Conservation (phyloP, 2,329 filamentous ascomycete species). For the Penicillium psychrosexuale region DNA sequence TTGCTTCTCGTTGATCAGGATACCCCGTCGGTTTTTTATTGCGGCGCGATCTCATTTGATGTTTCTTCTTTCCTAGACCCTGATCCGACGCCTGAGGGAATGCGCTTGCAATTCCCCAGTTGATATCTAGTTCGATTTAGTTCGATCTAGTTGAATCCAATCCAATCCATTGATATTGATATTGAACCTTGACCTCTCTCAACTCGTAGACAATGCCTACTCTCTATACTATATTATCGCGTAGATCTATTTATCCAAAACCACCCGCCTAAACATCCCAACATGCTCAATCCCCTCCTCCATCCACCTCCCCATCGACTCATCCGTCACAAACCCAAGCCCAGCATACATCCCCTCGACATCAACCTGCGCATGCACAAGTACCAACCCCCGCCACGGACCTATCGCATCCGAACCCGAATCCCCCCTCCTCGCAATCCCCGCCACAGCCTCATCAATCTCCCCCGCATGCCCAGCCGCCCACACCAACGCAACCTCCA, state of each 20-base stretch:
- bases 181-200: background rate
- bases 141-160: constrained; percentile 1
- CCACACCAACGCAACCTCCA: constrained; percentile 67
- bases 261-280: constrained; percentile 69
- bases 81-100: constrained; percentile 10
- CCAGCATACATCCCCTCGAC: constrained; percentile 64
- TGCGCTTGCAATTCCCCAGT: background rate
- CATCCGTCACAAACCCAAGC: constrained; percentile 72
- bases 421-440: no score
- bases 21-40: constrained; percentile 34
- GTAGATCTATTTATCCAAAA: constrained; percentile 10
- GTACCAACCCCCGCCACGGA: constrained; percentile 69
- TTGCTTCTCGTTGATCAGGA: constrained; percentile 28
- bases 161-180: background rate
- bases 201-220: background rate
- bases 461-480: constrained; percentile 58
- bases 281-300: constrained; percentile 84
- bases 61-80: constrained; percentile 10
- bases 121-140: constrained; percentile 1
- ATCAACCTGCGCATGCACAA: constrained; percentile 72
- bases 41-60: constrained; percentile 26
- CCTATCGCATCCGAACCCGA: no score
- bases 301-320: constrained; percentile 70
- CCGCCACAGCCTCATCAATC: constrained; percentile 30
- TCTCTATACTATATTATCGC: background rate